phyloP scores from a whole-genome alignment of 1,139 yeast species.

The Saccharomyces hybrid region DNA sequence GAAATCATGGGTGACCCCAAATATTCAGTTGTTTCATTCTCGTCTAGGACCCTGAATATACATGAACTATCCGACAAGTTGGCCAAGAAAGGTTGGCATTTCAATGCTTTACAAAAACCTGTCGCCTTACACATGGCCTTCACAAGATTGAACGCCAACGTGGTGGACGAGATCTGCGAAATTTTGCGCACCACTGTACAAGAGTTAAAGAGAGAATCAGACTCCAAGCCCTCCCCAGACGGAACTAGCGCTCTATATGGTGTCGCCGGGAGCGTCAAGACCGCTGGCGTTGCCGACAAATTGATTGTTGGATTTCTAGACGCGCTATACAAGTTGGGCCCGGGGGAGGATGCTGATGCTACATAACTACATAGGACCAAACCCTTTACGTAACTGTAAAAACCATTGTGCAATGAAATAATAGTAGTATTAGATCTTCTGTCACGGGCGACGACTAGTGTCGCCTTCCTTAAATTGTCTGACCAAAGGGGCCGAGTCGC shows the following conservation, averaged over 20 bases:
- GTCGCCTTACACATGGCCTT: slow-evolving; percentile 87
- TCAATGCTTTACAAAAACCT: slow-evolving; percentile 79
- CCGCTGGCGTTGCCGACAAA: slow-evolving; percentile 78
- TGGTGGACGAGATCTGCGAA: slow-evolving; percentile 52
- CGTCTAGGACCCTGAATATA: slow-evolving; percentile 50
- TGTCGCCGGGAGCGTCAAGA: slow-evolving; percentile 83
- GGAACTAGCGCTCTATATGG: slow-evolving; percentile 85
- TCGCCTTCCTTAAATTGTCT: background rate
- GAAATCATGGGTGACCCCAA: slow-evolving; percentile 78
- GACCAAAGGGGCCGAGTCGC: slow-evolving; percentile 3
- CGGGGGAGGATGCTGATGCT: slow-evolving; percentile 6
- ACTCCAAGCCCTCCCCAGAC: slow-evolving; percentile 37
- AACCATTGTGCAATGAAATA: background rate
- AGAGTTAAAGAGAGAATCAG: slow-evolving; percentile 36
- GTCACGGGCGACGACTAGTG: slow-evolving; percentile 1
- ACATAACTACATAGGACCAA: background rate
- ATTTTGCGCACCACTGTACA: slow-evolving; percentile 49
- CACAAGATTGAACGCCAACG: slow-evolving; percentile 61
- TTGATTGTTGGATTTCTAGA: slow-evolving; percentile 76
- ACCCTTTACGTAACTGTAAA: background rate
- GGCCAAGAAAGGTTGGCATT: slow-evolving; percentile 76
- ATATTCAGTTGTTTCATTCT: slow-evolving; percentile 74
- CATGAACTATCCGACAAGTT: slow-evolving; percentile 71
- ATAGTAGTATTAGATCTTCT: background rate
- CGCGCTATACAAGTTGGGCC: slow-evolving; percentile 42